Percentiles rank a stretch among this genome's conserved stretches.
Evolutionary conservation across 352 stramenopile species (phyloP).

Genomic region (Aphanomyces euteiches): DNA sequence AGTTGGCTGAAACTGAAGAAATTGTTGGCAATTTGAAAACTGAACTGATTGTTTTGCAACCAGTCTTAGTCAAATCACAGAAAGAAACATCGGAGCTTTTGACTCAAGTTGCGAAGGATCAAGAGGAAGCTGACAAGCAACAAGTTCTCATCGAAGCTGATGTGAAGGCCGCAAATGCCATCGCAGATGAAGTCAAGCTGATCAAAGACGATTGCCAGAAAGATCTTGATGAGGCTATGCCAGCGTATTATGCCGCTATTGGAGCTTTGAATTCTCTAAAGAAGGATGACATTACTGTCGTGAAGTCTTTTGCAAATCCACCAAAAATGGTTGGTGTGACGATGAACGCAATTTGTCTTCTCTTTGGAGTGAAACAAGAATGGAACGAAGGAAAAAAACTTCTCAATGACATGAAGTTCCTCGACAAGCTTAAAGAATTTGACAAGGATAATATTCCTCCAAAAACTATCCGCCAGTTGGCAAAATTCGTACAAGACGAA

Average conservation of each 20-base stretch:
- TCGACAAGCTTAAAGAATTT: slow-evolving; percentile 83
- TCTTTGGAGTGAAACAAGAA: slow-evolving; percentile 85
- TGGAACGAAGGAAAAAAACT: slow-evolving; percentile 91
- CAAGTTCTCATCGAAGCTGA: slow-evolving; percentile 89
- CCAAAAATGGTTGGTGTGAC: slow-evolving; percentile 85
- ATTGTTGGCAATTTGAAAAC: slow-evolving; percentile 90
- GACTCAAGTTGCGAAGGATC: slow-evolving; percentile 86
- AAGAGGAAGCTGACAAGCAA: slow-evolving; percentile 88
- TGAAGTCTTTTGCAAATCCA: slow-evolving; percentile 91
- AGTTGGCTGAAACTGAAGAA: slow-evolving; percentile 90
- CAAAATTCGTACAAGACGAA: slow-evolving; percentile 85
- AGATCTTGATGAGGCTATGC: slow-evolving; percentile 91
- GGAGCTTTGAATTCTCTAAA: slow-evolving; percentile 88
- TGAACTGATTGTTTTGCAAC: slow-evolving; percentile 89
- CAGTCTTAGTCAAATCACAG: slow-evolving; percentile 84
- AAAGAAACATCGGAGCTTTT: slow-evolving; percentile 83
- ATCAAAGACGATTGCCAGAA: slow-evolving; percentile 94
- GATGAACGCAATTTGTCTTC: slow-evolving; percentile 89
- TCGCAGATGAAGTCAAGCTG: slow-evolving; percentile 87
- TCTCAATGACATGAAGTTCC: slow-evolving; percentile 90
- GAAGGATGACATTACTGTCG: slow-evolving; percentile 89
- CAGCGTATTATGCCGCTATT: slow-evolving; percentile 88
- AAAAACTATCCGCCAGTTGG: slow-evolving; percentile 85
- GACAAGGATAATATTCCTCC: slow-evolving; percentile 86
- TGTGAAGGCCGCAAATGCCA: slow-evolving; percentile 86